Base-by-base conservation (phyloP, 306 rosid species). In the Spatholobus suberectus region DNA sequence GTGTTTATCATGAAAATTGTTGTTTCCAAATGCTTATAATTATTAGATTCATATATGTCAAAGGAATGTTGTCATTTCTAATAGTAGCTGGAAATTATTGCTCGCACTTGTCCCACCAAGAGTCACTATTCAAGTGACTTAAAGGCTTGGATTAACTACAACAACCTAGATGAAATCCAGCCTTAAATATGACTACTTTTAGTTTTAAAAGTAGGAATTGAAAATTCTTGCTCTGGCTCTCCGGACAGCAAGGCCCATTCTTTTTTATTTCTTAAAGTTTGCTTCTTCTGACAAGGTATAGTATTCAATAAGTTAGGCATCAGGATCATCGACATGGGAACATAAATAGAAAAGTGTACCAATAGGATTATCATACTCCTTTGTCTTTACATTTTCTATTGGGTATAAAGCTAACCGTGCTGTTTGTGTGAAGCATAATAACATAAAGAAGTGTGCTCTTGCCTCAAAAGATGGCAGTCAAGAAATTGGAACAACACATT, bases 261-360 rank as follows among this genome's bases (percentile, higher is more conserved):
- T 85, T 90, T 89, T 86, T 89, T 84, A 85, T 81, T 88, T 90
- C 86, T 87, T 94, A 70, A 87, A 84, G 89, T 77, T 90, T 89
- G 91, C 86, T 89, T 90, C 94, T 84, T 83, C 94, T 90, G 95
- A 89, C 94, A 94, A 88, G 90, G 93, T 88, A 89, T 87, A 92
- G 98, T 92, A 90, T 88, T 85, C 89, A 88, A 86, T 88, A 89
- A 94, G 97, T 85, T 89, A 92, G 89, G 97, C 92, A 92, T 92
- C 92, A 83, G 75, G 89, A 81, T 87, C 86, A 87, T 89, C 75
- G 84, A 77, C 84, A 89, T 79, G 77, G 80, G 75, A 85, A 88
- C 83, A 88, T 68, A 80, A 80, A 77, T 82, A 57, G 63, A 85
- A 84, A 87, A 80, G 89, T 27, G 81, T 74, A 79, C 81, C 87